phyloP scores from a whole-genome alignment of 2,329 filamentous ascomycete genomes.

The Furcasterigmium sp. region DNA sequence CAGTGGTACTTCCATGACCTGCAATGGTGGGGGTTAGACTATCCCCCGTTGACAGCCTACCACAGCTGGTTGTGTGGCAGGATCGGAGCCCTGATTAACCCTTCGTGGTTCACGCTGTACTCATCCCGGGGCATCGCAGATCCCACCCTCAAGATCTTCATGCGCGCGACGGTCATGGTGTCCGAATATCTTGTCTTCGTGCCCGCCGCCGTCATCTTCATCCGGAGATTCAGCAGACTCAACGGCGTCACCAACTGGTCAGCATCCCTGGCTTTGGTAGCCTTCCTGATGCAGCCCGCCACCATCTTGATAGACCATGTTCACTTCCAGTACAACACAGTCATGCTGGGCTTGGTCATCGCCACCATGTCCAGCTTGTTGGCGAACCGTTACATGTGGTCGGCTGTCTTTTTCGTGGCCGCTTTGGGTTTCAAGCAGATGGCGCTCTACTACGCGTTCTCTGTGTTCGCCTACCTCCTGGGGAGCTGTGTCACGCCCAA shows the following conservation, averaged over 20 bases:
- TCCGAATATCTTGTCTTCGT: constrained; percentile 90
- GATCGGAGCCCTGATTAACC: constrained; percentile 73
- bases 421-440: constrained; percentile 99
- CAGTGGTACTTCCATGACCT: constrained; percentile 98
- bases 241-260: constrained; percentile 78
- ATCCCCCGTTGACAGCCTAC: constrained; percentile 94
- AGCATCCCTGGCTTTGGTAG: constrained; percentile 76
- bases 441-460: constrained; percentile 94
- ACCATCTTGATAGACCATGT: constrained; percentile 92
- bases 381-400: constrained; percentile 79
- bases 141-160: constrained; percentile 80
- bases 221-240: constrained; percentile 72
- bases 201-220: constrained; percentile 79
- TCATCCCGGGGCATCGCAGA: constrained; percentile 79
- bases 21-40: constrained; percentile 96
- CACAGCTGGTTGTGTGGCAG: constrained; percentile 94
- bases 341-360: constrained; percentile 90
- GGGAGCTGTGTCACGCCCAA: constrained; percentile 78
- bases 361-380: constrained; percentile 86
- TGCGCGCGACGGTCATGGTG: constrained; percentile 85
- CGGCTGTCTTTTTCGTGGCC: constrained; percentile 87
- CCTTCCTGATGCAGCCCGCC: constrained; percentile 86
- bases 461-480: constrained; percentile 85
- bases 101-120: constrained; percentile 82
- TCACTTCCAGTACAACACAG: constrained; percentile 96